These are phyloP conservation scores for Cordyceps cateniannulata DNA, from an alignment of 2,329 filamentous ascomycete genomes.

Conservation along the genomic window DNA sequence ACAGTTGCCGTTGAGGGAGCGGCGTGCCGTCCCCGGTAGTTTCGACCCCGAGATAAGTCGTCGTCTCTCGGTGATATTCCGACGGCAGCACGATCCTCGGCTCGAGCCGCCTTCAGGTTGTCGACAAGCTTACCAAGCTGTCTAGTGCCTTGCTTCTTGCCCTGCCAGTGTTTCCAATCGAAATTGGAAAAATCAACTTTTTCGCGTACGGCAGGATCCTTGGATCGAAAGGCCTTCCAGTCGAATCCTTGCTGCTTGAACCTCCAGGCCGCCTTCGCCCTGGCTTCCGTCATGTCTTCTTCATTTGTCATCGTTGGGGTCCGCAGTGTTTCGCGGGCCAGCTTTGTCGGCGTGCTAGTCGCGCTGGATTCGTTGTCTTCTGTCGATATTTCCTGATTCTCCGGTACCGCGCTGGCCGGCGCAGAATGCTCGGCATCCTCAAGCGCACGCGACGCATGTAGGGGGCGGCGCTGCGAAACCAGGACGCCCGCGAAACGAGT, in stretches of 20 bases:
- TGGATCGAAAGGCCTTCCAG: constrained; percentile 9
- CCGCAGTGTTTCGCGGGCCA: not conserved
- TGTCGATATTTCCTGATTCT: not conserved
- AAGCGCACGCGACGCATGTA: not conserved
- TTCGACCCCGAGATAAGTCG: not conserved
- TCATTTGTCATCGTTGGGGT: not conserved
- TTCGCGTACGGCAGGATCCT: not conserved
- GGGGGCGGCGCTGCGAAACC: not conserved
- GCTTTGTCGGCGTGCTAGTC: not conserved
- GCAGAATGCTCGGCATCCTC: not conserved
- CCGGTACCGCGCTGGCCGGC: not conserved
- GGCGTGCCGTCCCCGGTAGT: not conserved
- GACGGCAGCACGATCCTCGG: constrained; percentile 1
- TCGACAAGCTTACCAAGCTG: not conserved
- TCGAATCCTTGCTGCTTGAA: constrained; percentile 10
- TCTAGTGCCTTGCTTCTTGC: not conserved
- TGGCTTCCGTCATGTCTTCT: not conserved
- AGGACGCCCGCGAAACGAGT: not conserved
- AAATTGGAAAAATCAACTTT: not conserved
- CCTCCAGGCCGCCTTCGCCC: not conserved
- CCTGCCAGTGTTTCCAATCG: constrained; percentile 5
- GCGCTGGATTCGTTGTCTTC: not conserved
- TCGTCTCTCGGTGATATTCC: not conserved
- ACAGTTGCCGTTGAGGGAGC: not conserved
- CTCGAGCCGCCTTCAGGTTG: constrained; percentile 1